A percentile compares a stretch with the other conserved stretches of the same genome.
Evolutionary conservation across 345 rosid species (phyloP).

Genomic region (Lepidium sativum): DNA sequence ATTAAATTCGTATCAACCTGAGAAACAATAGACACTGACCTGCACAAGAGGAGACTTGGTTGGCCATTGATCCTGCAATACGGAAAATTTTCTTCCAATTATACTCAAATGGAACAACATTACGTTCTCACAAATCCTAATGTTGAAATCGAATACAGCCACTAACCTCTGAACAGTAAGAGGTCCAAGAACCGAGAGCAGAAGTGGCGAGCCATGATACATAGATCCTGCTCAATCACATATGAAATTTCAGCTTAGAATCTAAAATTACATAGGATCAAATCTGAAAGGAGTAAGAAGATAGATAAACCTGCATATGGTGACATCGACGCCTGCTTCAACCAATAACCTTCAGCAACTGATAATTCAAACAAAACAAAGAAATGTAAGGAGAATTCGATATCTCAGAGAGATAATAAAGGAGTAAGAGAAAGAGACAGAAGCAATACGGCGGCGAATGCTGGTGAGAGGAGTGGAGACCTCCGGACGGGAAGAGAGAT

Average conservation of each 20-base stretch:
- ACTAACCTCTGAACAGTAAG: constrained; percentile 64
- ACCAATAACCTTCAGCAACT: constrained; percentile 98
- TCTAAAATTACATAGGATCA: neutral
- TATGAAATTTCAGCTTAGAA: neutral
- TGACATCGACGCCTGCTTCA: constrained; percentile 84
- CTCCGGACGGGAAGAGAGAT: constrained; percentile 82
- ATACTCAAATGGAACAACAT: neutral
- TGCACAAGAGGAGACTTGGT: constrained; percentile 59
- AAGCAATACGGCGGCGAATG: constrained; percentile 74
- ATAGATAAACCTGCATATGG: constrained; percentile 67
- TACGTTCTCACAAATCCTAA: neutral
- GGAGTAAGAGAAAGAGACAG: constrained; percentile 1
- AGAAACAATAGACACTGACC: constrained; percentile 29
- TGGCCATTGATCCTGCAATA: constrained; percentile 68
- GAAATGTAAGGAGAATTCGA: neutral
- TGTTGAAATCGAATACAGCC: neutral
- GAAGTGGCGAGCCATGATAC: constrained; percentile 92
- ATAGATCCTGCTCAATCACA: constrained; percentile 59
- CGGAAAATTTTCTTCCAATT: neutral
- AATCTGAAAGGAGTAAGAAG: constrained; percentile 7
- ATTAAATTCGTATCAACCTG: neutral
- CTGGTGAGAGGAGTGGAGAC: constrained; percentile 93
- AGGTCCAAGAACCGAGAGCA: constrained; percentile 75
- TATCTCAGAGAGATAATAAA: neutral
- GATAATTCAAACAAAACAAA: constrained; percentile 5